Percentiles rank a stretch among this genome's conserved stretches.
Conservation (phyloP, 768 basidiomycete species). For the Pleurotus salmoneostramineus region DNA sequence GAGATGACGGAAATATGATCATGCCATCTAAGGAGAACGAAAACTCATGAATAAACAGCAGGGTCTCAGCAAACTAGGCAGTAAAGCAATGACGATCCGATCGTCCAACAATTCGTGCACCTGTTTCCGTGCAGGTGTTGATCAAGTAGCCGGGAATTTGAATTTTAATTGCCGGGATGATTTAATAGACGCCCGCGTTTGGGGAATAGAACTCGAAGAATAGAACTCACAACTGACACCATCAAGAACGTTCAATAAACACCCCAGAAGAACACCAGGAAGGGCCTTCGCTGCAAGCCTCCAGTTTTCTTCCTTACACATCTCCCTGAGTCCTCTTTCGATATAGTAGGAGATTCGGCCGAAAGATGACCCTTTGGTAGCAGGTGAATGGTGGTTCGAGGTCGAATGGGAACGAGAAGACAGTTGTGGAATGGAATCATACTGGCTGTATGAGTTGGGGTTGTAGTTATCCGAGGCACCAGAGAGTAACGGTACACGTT, state of each 20-base stretch:
- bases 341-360: background rate
- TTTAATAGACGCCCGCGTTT: too few species aligned
- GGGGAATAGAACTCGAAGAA: background rate
- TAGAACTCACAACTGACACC: slow-evolving; percentile 78
- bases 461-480: background rate
- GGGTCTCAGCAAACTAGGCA: too few species aligned
- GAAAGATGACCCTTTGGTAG: background rate
- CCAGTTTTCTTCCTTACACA: background rate
- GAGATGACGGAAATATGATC: slow-evolving; percentile 89
- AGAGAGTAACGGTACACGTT: background rate
- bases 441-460: background rate
- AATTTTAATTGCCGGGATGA: background rate
- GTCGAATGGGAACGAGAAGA: background rate
- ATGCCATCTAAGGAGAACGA: slow-evolving; percentile 67
- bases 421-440: slow-evolving; percentile 5
- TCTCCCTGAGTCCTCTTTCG: background rate
- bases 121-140: too few species aligned
- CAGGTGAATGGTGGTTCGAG: background rate
- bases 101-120: too few species aligned
- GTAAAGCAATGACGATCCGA: too few species aligned
- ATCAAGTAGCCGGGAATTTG: too few species aligned
- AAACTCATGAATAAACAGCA: background rate
- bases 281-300: slow-evolving; percentile 39
- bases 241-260: slow-evolving; percentile 86
- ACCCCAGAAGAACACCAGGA: slow-evolving; percentile 85